Conservation (phyloP, 106 monocot species). For the Acorus gramineus region DNA sequence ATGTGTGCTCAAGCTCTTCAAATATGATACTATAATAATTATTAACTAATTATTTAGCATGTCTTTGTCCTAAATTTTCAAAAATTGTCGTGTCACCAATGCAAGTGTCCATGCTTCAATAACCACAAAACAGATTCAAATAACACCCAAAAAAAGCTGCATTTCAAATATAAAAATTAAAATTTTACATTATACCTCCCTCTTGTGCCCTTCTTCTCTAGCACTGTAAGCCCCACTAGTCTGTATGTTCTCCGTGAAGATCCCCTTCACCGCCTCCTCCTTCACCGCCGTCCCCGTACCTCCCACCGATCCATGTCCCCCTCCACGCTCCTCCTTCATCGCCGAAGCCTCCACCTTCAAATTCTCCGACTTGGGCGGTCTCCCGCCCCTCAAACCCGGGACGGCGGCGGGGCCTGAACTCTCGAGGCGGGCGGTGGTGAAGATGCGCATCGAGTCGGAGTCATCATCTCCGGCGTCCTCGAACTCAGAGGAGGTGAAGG, state of each 20-base stretch:
- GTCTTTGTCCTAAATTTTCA: no score
- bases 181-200: constrained; percentile 42
- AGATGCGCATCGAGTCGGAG: constrained; percentile 56
- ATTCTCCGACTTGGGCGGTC: constrained; percentile 58
- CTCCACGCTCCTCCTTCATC: constrained; percentile 20
- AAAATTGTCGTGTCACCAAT: no score
- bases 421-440: constrained; percentile 64
- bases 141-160: not conserved
- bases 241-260: constrained; percentile 97
- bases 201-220: constrained; percentile 86
- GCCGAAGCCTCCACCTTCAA: constrained; percentile 22
- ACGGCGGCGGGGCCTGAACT: not conserved
- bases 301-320: not conserved
- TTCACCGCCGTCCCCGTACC: constrained; percentile 57
- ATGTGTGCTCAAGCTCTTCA: no score
- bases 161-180: not conserved
- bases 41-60: no score
- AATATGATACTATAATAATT: no score
- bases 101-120: no score
- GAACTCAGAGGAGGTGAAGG: constrained; percentile 8
- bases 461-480: constrained; percentile 30
- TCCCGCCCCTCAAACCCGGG: constrained; percentile 23
- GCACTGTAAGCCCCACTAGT: constrained; percentile 92
- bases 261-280: constrained; percentile 79
- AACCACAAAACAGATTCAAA: not conserved